Evolutionary conservation across 1,284 basidiomycete genomes (phyloP).

Genomic region (Ustilago sp.): DNA sequence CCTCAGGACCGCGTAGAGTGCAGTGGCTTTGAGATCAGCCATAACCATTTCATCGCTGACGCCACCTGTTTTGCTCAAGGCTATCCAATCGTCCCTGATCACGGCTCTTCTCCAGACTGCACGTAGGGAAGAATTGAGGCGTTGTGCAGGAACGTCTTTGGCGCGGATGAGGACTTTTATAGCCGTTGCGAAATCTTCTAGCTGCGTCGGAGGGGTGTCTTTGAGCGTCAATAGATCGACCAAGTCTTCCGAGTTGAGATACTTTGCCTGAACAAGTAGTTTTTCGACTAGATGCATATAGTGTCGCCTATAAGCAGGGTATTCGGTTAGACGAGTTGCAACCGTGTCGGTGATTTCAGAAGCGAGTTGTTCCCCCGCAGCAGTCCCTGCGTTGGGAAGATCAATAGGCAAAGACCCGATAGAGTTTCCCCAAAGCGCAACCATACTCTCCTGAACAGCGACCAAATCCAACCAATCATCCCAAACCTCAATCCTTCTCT

Average conservation of each 20-base stretch:
- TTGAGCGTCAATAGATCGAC: slow-evolving; percentile 73
- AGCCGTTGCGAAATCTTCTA: slow-evolving; percentile 71
- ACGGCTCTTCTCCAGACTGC: slow-evolving; percentile 88
- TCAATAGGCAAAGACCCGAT: slow-evolving; percentile 27
- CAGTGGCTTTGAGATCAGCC: slow-evolving; percentile 36
- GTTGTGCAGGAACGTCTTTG: slow-evolving; percentile 59
- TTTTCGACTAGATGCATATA: slow-evolving; percentile 55
- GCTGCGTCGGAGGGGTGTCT: slow-evolving; percentile 68
- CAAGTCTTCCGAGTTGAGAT: slow-evolving; percentile 72
- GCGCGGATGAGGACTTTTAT: slow-evolving; percentile 72
- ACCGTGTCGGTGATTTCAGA: slow-evolving; percentile 27
- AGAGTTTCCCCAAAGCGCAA: slow-evolving; percentile 50
- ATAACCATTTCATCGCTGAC: slow-evolving; percentile 50
- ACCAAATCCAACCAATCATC: slow-evolving; percentile 74
- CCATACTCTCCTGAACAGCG: slow-evolving; percentile 73
- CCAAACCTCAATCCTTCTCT: slow-evolving; percentile 69
- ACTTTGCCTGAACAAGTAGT: slow-evolving; percentile 67
- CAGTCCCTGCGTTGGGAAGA: not conserved
- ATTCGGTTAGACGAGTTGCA: slow-evolving; percentile 37
- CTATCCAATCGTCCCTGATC: slow-evolving; percentile 78
- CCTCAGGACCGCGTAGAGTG: slow-evolving; percentile 30
- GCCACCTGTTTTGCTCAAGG: slow-evolving; percentile 47
- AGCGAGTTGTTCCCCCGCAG: slow-evolving; percentile 26
- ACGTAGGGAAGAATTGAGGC: slow-evolving; percentile 72
- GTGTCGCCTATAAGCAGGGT: slow-evolving; percentile 54